Base-by-base conservation (phyloP, 2,329 filamentous ascomycete genomes). In the Pseudocercospora fijiensis region DNA sequence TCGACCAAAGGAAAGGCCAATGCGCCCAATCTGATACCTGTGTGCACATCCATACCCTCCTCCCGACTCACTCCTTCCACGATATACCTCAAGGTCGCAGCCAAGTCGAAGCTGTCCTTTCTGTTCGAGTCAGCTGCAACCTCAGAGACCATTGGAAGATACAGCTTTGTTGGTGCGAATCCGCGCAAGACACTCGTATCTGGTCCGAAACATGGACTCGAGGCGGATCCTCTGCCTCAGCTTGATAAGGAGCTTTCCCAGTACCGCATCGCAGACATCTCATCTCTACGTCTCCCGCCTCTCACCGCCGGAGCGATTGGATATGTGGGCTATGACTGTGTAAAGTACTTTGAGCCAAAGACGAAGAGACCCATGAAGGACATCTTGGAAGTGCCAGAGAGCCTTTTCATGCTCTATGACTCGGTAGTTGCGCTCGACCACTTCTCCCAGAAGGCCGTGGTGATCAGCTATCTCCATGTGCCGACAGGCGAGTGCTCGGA, bases 301-400 rank as follows among this genome's bases (percentile, higher is more conserved):
- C 82, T 99, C 79, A 91, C 91, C 0, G 95, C 93, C 45, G 95
- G 95, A 57, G 95, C 93, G 11, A 92, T 99, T 72, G 95, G 95
- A 64, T 99, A 98, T 77, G 92, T 98, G 5, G 93, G 93, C 59
- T 99, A 99, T 75, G 95, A 99, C 76, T 99, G 95, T 77, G 91
- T 99, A 72, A 88, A 89, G 74, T 98, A 98, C 79, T 99, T 99
- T 71, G 95, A 99, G 82, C 95, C 95, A 66, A 96, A 93, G 84
- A 98, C 95, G n/a, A 86, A 92, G 57, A 87, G 91, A 51, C 63
- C 67, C 2, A 87, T 97, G 82, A 89, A 95, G 78, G 95, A 99
- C 78, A 85, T 96, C 28, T 84, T 98, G 22, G 81, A 89, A 65
- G 91, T 98, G 47, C 95, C 95, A 0, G 95, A 99, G 82, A 93